Percentiles rank a stretch among this genome's conserved stretches.
These are phyloP conservation scores for Mortierella sp. DNA, from an alignment of 371 early-diverging fungal species.

Conservation along the genomic window DNA sequence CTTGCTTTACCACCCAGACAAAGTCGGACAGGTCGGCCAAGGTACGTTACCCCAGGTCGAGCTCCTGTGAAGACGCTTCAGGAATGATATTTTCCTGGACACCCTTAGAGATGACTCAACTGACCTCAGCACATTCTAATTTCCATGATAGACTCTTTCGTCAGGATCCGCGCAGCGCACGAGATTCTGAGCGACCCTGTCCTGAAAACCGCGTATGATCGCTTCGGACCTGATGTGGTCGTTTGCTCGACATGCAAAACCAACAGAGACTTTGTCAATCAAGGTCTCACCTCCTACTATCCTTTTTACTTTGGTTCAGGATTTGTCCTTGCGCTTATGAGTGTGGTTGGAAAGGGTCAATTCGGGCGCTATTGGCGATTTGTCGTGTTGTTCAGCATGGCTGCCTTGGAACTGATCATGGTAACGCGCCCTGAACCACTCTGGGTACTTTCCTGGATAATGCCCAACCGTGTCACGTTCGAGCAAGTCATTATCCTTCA, in stretches of 20 bases:
- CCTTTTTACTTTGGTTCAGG: slow-evolving; percentile 67
- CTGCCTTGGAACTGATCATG: slow-evolving; percentile 62
- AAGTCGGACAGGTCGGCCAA: slow-evolving; percentile 61
- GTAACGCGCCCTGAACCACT: slow-evolving; percentile 58
- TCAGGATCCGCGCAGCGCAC: slow-evolving; percentile 72
- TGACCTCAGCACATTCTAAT: background rate
- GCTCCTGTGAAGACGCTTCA: background rate
- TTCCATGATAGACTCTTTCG: slow-evolving; percentile 58
- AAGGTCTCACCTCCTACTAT: slow-evolving; percentile 46
- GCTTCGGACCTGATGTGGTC: slow-evolving; percentile 61
- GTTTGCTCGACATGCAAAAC: slow-evolving; percentile 65
- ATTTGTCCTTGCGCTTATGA: slow-evolving; percentile 62
- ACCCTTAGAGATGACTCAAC: too few relatives aligned
- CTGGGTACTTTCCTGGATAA: slow-evolving; percentile 45
- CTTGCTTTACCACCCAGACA: slow-evolving; percentile 77
- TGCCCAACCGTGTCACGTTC: slow-evolving; percentile 63
- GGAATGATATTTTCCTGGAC: background rate
- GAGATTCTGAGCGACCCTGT: slow-evolving; percentile 74
- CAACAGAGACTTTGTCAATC: slow-evolving; percentile 59
- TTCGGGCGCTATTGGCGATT: slow-evolving; percentile 77
- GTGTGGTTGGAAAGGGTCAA: slow-evolving; percentile 66
- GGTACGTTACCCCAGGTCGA: slow-evolving; percentile 15
- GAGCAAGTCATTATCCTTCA: slow-evolving; percentile 69
- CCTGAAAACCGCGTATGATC: slow-evolving; percentile 72
- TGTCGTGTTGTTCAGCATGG: slow-evolving; percentile 63